Base-by-base conservation (phyloP, 768 basidiomycete genomes). In the Trichaptum fuscoviolaceum region DNA sequence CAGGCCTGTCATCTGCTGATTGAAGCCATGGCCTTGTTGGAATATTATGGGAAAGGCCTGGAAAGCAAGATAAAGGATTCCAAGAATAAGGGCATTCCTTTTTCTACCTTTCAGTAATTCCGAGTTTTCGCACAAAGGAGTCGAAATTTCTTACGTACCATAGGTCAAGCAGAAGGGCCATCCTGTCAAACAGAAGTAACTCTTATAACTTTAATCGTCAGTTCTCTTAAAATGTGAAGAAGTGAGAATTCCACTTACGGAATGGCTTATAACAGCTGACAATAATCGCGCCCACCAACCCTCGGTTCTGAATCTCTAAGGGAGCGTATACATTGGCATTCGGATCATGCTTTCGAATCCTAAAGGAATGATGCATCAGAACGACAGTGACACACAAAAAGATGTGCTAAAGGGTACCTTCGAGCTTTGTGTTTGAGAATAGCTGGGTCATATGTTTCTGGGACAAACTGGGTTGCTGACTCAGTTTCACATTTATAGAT, bases 221-320 rank as follows among this genome's bases (percentile, higher is more conserved):
- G 42, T 52, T 6, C 20, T 52, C 42, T 52, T 30, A 52, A 52
- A 52, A 52, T 52, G 42, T 52, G 42, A 23, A 9, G 65, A 24
- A 61, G 20, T 62, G 35, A 35, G 35, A 15, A 35, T 20, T 35
- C 34, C 30, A 77, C 89, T 64, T 72, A 91, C 91, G 78, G 73
- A 95, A 93, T 0, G 93, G 92, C 7, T 79, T 85, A 64, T 82
- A 87, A 69, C 87, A 87, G 69, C 88, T 91, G 66, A 85, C 70
- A 17, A 79, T 35, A 30, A 94, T 78, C 0, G 86, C 83, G 15
- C 70, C 69, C 2, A 74, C 27, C 10, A 93, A 72, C 58, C 78
- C 81, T 34, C 75, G 77, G 24, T 84, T 75, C 5, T 76, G 74
- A 52, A 73, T 77, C 63, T 94, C 93, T 2, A 87, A 68, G 1